Conservation (phyloP, 2,329 filamentous ascomycete species). For the Pseudophaeomoniella oleicola region DNA sequence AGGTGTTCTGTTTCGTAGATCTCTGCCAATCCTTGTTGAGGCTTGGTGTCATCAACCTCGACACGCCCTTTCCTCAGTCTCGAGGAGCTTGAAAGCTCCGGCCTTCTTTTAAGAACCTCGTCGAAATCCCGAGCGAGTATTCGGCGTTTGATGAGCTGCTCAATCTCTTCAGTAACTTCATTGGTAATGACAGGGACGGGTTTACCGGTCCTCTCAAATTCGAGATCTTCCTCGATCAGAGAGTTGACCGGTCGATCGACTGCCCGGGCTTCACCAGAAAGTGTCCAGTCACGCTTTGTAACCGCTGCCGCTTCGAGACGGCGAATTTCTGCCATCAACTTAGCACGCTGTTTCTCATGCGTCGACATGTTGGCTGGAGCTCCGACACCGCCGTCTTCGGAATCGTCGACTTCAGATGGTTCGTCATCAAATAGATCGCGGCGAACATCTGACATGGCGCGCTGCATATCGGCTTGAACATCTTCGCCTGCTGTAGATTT, state of each 20-base stretch:
- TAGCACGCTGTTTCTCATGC: slow-evolving; percentile 75
- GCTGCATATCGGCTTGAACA: slow-evolving; percentile 55
- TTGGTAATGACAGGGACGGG: slow-evolving; percentile 87
- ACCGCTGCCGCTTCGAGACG: slow-evolving; percentile 79
- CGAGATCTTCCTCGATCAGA: slow-evolving; percentile 81
- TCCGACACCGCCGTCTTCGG: slow-evolving; percentile 28
- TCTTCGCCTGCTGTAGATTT: slow-evolving; percentile 30
- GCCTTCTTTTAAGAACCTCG: slow-evolving; percentile 70
- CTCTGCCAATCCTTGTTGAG: slow-evolving; percentile 75
- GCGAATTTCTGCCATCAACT: slow-evolving; percentile 78
- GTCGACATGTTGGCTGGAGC: slow-evolving; percentile 38
- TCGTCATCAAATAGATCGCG: slow-evolving; percentile 82
- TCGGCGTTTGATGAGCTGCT: slow-evolving; percentile 83
- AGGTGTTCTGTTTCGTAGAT: slow-evolving; percentile 90
- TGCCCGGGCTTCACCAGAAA: slow-evolving; percentile 76
- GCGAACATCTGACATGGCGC: slow-evolving; percentile 73
- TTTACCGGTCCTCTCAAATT: slow-evolving; percentile 91
- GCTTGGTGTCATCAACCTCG: slow-evolving; percentile 75
- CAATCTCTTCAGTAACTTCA: slow-evolving; percentile 79
- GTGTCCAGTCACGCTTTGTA: slow-evolving; percentile 78
- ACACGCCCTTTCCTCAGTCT: slow-evolving; percentile 56
- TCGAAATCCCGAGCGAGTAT: slow-evolving; percentile 87
- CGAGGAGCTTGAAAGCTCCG: slow-evolving; percentile 51
- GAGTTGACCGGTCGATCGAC: slow-evolving; percentile 77
- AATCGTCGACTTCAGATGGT: slow-evolving; percentile 46